Evolutionary conservation across 1,284 basidiomycete species (phyloP).

Genomic region (Puccinia hordei): DNA sequence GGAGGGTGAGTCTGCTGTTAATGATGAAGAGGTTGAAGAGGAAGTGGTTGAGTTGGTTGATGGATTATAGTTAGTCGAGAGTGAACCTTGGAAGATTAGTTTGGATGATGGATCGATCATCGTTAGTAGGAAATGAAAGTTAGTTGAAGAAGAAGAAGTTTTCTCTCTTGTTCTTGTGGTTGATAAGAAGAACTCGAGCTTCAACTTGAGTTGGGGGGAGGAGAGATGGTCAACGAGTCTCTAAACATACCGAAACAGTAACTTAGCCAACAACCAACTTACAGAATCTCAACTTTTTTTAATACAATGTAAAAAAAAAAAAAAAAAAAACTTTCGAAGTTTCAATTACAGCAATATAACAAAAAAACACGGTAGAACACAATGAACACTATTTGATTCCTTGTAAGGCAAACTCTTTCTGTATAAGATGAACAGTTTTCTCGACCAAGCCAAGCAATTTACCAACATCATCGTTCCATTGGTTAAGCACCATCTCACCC

Average conservation of each 20-base stretch:
- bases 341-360: too few species aligned
- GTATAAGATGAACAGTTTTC: conserved; percentile 63
- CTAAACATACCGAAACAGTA: too few species aligned
- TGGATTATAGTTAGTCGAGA: too few species aligned
- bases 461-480: conserved; percentile 93
- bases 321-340: too few species aligned
- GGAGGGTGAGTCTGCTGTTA: background rate
- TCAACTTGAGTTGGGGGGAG: too few species aligned
- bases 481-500: conserved; percentile 81
- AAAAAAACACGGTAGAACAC: background rate
- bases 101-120: conserved; percentile 24
- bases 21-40: too few species aligned
- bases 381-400: conserved; percentile 19
- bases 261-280: background rate
- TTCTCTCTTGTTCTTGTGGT: too few species aligned
- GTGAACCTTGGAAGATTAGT: conserved; percentile 6
- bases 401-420: conserved; percentile 58
- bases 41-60: too few species aligned
- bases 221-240: too few species aligned
- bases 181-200: too few species aligned
- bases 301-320: too few species aligned
- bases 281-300: background rate
- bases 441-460: conserved; percentile 66
- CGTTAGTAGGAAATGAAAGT: background rate
- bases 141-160: too few species aligned